These are phyloP conservation scores for Hexamita inflata DNA, from an alignment of 208 protist genomes.

Conservation along the genomic window DNA sequence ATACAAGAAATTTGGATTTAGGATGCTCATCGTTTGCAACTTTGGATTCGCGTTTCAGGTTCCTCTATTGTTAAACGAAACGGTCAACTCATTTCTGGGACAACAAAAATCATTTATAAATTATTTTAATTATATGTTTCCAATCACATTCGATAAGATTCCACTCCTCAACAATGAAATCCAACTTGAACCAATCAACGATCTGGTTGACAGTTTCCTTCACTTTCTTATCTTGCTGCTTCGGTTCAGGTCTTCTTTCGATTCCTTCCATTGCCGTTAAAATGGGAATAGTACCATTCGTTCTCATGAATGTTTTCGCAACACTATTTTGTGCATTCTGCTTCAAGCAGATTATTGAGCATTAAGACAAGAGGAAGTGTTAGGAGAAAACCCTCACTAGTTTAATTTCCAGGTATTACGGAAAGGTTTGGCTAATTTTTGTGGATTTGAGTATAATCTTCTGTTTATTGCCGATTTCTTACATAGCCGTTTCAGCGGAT, in stretches of 20 bases:
- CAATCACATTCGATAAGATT: too few species aligned
- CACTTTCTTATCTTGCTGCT: constrained; percentile 1
- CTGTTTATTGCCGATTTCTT: constrained; percentile 3
- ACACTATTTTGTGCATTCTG: background rate
- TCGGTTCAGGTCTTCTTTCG: constrained; percentile 18
- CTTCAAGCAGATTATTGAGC: background rate
- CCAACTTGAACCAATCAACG: too few species aligned
- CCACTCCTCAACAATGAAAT: too few species aligned
- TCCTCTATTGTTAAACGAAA: too few species aligned
- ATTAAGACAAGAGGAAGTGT: background rate
- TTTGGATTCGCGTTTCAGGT: too few species aligned
- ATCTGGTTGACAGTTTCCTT: too few species aligned
- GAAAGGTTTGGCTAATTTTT: background rate
- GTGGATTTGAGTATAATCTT: background rate
- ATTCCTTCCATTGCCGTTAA: background rate
- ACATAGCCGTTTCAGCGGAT: background rate
- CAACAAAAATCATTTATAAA: too few species aligned
- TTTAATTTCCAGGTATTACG: background rate
- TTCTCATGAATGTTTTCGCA: background rate
- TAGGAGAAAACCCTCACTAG: background rate
- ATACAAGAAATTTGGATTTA: too few species aligned
- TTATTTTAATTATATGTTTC: too few species aligned
- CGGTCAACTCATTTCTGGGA: too few species aligned
- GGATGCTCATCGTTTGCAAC: too few species aligned
- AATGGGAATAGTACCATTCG: background rate